Base-by-base conservation (phyloP, 2,329 filamentous ascomycete species). In the Microascus cirrosus region DNA sequence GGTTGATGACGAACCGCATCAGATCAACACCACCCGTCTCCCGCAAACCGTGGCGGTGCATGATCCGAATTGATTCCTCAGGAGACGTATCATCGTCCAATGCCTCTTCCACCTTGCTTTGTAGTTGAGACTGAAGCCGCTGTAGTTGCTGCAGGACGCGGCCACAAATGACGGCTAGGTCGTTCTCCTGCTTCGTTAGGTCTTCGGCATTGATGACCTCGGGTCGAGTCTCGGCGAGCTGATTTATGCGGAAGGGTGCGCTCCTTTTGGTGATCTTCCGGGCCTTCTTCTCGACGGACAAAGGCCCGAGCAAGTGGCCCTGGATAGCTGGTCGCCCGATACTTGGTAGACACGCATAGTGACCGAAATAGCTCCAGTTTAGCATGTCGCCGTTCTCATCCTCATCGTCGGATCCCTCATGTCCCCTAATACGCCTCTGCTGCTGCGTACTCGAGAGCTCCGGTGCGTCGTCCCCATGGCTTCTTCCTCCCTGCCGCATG, bases 1-100 rank as follows among this genome's bases (percentile, higher is more conserved):
- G 94, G 64, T 99, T 96, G 62, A 97, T 81, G 48, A 91, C 89
- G 64, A 96, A 97, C 56, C 87, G 84, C 69, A 96, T 87, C 13
- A 96, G 73, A 55, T 89, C 84, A 3, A 96, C 81, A 18, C 89
- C 89, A 1, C 85, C 85, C 2, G 84, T 84, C 20, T 79, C 77
- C 13, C 84, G 80, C 15, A 96, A 74, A 2, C 85, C 81, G 64
- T 87, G 73, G 58, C 81, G 76, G 42, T 82, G 79, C 77, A 91
- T 85, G 8, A 89, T 73, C 11, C 70, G 74, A 8, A 70, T 68
- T 53, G 68, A 71, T 60, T 80, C 73, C 0, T 74, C 70, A 0
- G 79, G 76, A 1, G 74, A 72, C 62, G 73, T 74, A 11, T 78
- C 74, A 11, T 80, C 74, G 0, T 75, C 69, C 4, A 78, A 68